A percentile compares a stretch with the other conserved stretches of the same genome.
Conservation (phyloP, 768 basidiomycete species). For the Psilocybe subaeruginosa region DNA sequence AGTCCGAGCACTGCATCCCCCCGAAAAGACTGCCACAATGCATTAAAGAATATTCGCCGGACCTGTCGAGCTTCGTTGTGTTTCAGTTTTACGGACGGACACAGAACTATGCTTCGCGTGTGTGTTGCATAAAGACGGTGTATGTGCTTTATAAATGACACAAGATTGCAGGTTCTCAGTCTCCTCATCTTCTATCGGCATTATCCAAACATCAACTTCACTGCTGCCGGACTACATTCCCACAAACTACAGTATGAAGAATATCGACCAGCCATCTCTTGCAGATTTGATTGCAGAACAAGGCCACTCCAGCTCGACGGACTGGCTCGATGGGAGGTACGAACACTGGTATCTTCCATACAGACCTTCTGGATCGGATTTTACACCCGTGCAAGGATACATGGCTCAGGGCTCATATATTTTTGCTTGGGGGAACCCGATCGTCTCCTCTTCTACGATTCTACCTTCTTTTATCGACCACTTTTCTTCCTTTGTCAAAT, state of each 20-base stretch:
- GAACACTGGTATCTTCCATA: not conserved
- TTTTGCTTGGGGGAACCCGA: not conserved
- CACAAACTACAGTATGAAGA: not conserved
- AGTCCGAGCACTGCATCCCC: too few species aligned
- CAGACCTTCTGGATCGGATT: not conserved
- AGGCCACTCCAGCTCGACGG: not conserved
- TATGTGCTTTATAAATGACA: too few species aligned
- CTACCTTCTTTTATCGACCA: not conserved
- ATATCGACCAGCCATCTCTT: not conserved
- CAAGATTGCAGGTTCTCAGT: too few species aligned
- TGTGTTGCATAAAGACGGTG: too few species aligned
- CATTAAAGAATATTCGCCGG: too few species aligned
- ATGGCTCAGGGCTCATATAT: not conserved
- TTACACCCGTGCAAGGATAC: not conserved
- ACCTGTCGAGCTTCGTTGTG: too few species aligned
- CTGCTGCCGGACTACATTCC: not conserved
- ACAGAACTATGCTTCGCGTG: too few species aligned
- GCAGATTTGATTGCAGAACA: not conserved
- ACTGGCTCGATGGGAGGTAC: not conserved
- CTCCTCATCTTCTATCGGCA: too few species aligned
- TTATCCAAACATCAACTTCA: too few species aligned
- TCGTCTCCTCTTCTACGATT: not conserved
- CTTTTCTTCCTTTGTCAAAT: not conserved
- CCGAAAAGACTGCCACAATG: too few species aligned
- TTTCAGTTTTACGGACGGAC: too few species aligned